Conservation (phyloP, 1,284 basidiomycete genomes). For the Violaceomyces palustris region DNA sequence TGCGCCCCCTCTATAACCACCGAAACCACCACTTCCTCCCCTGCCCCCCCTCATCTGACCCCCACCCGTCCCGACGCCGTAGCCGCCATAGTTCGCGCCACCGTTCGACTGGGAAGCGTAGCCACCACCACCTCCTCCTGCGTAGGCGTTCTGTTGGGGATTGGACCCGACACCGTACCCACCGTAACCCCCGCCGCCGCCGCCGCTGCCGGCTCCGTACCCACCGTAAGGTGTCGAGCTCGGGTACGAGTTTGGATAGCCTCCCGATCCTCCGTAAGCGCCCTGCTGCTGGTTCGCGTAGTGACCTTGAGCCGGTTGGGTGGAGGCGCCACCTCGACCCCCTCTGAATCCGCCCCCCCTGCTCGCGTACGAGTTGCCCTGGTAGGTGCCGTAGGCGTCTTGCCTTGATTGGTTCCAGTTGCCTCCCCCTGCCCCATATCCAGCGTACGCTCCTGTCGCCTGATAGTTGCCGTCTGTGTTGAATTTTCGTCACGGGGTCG, state of each 20-base stretch:
- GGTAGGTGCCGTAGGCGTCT: not conserved
- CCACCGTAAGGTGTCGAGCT: conserved; percentile 12
- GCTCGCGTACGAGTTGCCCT: not conserved
- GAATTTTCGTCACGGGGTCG: no score
- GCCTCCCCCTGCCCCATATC: conserved; percentile 10
- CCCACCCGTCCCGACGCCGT: no score
- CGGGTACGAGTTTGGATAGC: not conserved
- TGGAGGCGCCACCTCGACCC: no score
- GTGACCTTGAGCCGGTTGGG: no score
- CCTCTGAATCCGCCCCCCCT: not conserved
- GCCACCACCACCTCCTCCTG: no score
- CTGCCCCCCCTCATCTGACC: conserved; percentile 2
- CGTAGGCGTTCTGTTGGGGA: no score
- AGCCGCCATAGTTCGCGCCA: not conserved
- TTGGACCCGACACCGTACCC: conserved; percentile 1
- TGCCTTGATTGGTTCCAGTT: no score
- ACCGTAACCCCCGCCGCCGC: conserved; percentile 1
- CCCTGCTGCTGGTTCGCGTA: not conserved
- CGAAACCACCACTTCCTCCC: conserved; percentile 5
- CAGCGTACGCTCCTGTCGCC: conserved; percentile 13
- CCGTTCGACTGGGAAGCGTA: not conserved
- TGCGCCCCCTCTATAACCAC: conserved; percentile 2
- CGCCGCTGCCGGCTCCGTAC: conserved; percentile 5
- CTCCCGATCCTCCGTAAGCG: not conserved
- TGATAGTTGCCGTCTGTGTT: conserved; percentile 1